Evolutionary conservation across 202 grass and related monocot genomes (phyloP), one percentile per base, ranked within the genome.

Genomic region (Zizania palustris): DNA sequence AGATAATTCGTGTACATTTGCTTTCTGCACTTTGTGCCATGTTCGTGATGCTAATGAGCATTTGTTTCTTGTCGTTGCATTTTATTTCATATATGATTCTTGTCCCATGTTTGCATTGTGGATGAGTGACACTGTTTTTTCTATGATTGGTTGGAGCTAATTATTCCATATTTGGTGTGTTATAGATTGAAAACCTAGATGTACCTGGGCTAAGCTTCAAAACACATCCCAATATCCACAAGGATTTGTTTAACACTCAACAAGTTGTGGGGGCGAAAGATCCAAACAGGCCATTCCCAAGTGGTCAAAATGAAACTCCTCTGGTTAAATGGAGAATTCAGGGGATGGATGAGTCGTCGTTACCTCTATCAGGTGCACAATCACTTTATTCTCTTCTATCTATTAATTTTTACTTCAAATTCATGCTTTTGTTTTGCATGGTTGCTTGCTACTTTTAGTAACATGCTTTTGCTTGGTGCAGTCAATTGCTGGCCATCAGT

Each of bases 271-370:
- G 90, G 35, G 89, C 89, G 67, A 97, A 97, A 85, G 90, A 97
- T 85, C 90, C 90, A 61, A 97, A 97, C 81, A 91, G 93, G 63
- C 88, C 90, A 39, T 93, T 97, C 63, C 93, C 90, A 10, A 89
- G 84, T 83, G 88, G 93, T 86, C 93, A 93, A 78, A 93, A 93
- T 72, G 88, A 97, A 74, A 92, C 89, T 78, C 88, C 88, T 73
- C 81, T 97, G 35, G 84, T 93, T 78, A 97, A 93, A 54, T 97
- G 93, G 93, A 93, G 93, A 85, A 89, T 97, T 53, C 90, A 93
- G 71, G 86, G 88, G 7, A 87, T 97, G 88, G 77, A 93, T 54
- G 86, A 97, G 60, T 83, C 90, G 1, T 85, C 86, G 65, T 51
- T 93, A 73, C 93, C 93, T 60, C 69, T 93, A 10, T 91, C 87